Percentiles rank a stretch among this genome's conserved stretches.
phyloP scores from a whole-genome alignment of 2,329 filamentous ascomycete genomes.

The Basipetospora chlamydospora region DNA sequence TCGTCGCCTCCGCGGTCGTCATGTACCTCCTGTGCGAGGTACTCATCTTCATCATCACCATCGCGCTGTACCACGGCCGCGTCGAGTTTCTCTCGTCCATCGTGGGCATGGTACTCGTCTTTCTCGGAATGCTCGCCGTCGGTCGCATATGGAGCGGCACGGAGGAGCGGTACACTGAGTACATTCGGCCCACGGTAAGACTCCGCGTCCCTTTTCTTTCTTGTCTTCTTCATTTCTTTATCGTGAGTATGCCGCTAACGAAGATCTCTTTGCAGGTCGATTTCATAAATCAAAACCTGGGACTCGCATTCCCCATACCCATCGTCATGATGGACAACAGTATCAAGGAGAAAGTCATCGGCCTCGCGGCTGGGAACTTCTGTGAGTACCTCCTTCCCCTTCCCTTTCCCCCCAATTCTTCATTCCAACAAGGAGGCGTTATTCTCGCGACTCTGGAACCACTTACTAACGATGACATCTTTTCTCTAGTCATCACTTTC shows the following conservation, averaged over 20 bases:
- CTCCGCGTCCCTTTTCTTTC: not conserved
- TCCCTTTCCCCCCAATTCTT: not conserved
- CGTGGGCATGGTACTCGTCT: slow-evolving; percentile 29
- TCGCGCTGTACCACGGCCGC: slow-evolving; percentile 15
- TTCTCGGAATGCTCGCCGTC: slow-evolving; percentile 18
- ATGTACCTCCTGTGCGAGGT: slow-evolving; percentile 28
- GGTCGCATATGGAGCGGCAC: slow-evolving; percentile 8
- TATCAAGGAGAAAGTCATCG: slow-evolving; percentile 21
- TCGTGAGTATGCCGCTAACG: not conserved
- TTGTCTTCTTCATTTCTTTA: not conserved
- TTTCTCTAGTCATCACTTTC: slow-evolving; percentile 21
- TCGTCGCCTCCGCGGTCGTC: slow-evolving; percentile 18
- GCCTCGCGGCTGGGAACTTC: slow-evolving; percentile 27
- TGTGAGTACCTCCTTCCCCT: slow-evolving; percentile 16
- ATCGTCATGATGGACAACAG: slow-evolving; percentile 29
- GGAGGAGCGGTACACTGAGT: slow-evolving; percentile 15
- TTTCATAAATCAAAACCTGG: slow-evolving; percentile 35
- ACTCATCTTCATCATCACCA: slow-evolving; percentile 29
- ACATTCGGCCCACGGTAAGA: slow-evolving; percentile 20
- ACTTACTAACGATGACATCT: no score
- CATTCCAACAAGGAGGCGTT: no score
- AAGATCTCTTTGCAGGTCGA: slow-evolving; percentile 22
- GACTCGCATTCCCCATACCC: slow-evolving; percentile 34
- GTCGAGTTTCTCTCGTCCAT: slow-evolving; percentile 33
- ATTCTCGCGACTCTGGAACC: no score